Base-by-base conservation (phyloP, 2,329 filamentous ascomycete genomes). In the Metarhizium humberi region DNA sequence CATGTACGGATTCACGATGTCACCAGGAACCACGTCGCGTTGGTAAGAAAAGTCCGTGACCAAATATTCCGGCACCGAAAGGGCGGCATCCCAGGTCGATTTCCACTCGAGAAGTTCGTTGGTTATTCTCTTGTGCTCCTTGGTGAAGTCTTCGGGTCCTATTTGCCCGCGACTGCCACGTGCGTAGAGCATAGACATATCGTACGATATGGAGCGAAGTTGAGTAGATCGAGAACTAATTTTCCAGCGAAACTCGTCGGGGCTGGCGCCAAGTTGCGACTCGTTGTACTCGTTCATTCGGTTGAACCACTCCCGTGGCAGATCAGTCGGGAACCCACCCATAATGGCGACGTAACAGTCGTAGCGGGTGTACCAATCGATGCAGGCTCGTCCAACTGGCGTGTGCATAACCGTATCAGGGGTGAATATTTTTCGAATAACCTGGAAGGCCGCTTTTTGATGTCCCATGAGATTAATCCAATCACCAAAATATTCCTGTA, bases 391-490 rank as follows among this genome's bases (percentile, higher is more conserved):
- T 34, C 86, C 82, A 14, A 88, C 79, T 4, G 86, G 77, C 10
- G 86, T 87, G 60, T 87, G 76, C 73, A 86, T 84, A 47, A 89
- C 83, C 0, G 84, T 87, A 58, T 91, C 77, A 0, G 90, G 88
- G 0, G 85, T 90, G 66, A 90, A 92, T 0, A 96, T 73, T 47
- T 86, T 82, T 1, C 80, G 87, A 49, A 97, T 74, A 63, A 97
- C 86, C 59, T 90, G 84, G 65, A 88, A 83, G 0, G 94, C 94
- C 11, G 92, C 94, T 66, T 87, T 90, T 68, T 96, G 92, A 67
- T 97, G 94, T 25, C 91, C 89, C 71, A 94, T 86, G 16, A 97
- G 77, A 64, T 95, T 96, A 53, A 95, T 84, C 91, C 91, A 97
- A 67, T 99, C 94, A 13, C 94, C 94, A 49, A 97, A 78, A 64